Base-by-base conservation (phyloP, 495 filamentous ascomycete genomes). In the Paragyromitra xinjiangensis region DNA sequence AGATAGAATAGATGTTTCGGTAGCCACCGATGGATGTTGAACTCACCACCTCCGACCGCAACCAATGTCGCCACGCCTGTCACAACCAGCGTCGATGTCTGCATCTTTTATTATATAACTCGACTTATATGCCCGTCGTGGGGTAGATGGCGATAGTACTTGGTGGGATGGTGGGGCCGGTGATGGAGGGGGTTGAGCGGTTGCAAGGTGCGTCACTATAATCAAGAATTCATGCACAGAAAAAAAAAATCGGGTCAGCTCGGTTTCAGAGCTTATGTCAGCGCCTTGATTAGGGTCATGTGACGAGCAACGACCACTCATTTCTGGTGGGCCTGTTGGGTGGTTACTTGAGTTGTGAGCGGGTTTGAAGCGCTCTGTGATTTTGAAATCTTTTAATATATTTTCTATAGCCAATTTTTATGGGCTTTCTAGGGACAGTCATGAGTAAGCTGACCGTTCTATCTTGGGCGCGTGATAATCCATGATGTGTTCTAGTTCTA, bases 21-120 rank as follows among this genome's bases (percentile, higher is more conserved):
- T 51, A 68, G 63, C 61, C 48, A 61, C 45, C 8, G 51, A 68
- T 44, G 7, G 65, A 51, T 42, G 26, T 64, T 48, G 9, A 75
- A 81, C 79, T 76, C 68, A 81, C 79, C 78, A 55, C 71, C 78
- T 63, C 79, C 79, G 45, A 81, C 40, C 12, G 78, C 64, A 71
- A 81, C 19, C 42, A 81, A 61, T 40, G 79, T 81, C 45, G 53
- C 78, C 64, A 80, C 79, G 55, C 77, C 66, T 42, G 68, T 77
- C 26, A 79, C 73, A 67, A 81, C 87, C 84, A 95, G 86, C 69
- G 91, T 93, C 63, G 91, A 89, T 65, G 92, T 88, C 81, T 89
- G 86, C 78, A 81, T 81, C 39, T 66, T 73, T 71, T 73, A 14
- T 42, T 59, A 62, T 62, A 22, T 69, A 59, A 62, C 53, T 53